Evolutionary conservation across 2,329 filamentous ascomycete species (phyloP), one percentile per base, ranked within the genome.

Genomic region (Nemania sp.): DNA sequence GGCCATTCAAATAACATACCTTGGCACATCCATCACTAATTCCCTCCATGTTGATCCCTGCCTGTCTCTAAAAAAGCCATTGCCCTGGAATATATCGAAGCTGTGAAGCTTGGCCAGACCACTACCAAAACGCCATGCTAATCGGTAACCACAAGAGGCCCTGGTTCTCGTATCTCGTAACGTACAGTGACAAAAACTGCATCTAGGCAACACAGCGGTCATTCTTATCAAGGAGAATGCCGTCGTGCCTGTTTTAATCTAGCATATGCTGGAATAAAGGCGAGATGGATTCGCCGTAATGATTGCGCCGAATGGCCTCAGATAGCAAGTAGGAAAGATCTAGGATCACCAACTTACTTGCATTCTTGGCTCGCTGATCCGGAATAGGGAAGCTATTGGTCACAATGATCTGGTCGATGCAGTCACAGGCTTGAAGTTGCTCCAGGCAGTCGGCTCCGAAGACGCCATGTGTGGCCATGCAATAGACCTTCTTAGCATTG

Each of bases 311-410:
- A 64, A 99, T 97, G 45, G 92, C 91, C 74, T 99, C 94, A 4
- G 91, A 84, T 34, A 99, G 78, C 46, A 99, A 78, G 68, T 87
- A 89, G 22, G 92, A 95, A 14, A 99, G 81, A 67, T 97, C 92
- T 54, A 99, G 83, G 28, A 97, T 82, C 52, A 95, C 85, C 65
- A 99, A 80, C 78, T 99, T 99, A 74, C 81, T 86, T 47, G 84
- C 86, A 54, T 81, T 83, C 62, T 79, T 83, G 28, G 84, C 80
- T 72, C 88, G 86, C 61, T 89, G 84, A 52, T 87, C 84, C 19
- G 86, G 82, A 61, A 99, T 95, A 2, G 94, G 94, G 72, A 97
- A 97, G 51, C 92, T 95, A 75, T 99, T 97, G 28, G 94, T 99
- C 65, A 97, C 92, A 49, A 99, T 86, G 63, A 99, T 93, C 65